Evolutionary conservation across 345 rosid genomes (phyloP), one percentile per base, ranked within the genome.

Genomic region (Erysimum cheiranthoides): DNA sequence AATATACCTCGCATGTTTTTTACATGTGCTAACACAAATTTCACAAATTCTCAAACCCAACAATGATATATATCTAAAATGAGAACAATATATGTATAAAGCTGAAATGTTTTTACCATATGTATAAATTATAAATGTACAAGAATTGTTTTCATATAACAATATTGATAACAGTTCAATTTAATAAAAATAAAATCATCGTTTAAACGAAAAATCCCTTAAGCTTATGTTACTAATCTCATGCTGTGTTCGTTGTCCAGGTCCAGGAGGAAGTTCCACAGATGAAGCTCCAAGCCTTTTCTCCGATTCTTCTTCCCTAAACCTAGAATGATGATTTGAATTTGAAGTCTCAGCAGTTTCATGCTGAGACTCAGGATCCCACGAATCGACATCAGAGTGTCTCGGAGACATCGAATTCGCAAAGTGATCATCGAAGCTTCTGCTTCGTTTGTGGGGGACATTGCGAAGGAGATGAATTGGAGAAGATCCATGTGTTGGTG

Each of bases 381-480:
- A 65, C 2, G 73, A 35, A 27, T 66, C 73, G 54, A 78, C 71
- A 58, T 71, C 76, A 21, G 68, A 57, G 67, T 57, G 8, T 42
- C 77, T 78, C 4, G 73, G 81, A 66, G 81, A 78, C 5, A 66
- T 3, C 3, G 81, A 71, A 6, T 49, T 51, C 1, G 68, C 25
- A 3, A 72, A 73, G 57, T 70, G 52, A 5, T 66, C 80, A 2
- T 71, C 77, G 3, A 56, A 56, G 69, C 77, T 71, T 52, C 50
- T 68, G 65, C 81, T 73, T 58, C 81, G 78, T 66, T 73, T 66
- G n/a, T 66, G 78, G 0, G 56, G 56, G 71, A 21, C 1, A 3
- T 71, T 78, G 0, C 82, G 88, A 27, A 93, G 84, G 46, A 93
- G 89, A 66, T 85, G 95, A 16, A 78, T 61, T 2, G 96, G 96